Conservation (phyloP, 257 asterid genomes). For the Solanum corneliomulleri region DNA sequence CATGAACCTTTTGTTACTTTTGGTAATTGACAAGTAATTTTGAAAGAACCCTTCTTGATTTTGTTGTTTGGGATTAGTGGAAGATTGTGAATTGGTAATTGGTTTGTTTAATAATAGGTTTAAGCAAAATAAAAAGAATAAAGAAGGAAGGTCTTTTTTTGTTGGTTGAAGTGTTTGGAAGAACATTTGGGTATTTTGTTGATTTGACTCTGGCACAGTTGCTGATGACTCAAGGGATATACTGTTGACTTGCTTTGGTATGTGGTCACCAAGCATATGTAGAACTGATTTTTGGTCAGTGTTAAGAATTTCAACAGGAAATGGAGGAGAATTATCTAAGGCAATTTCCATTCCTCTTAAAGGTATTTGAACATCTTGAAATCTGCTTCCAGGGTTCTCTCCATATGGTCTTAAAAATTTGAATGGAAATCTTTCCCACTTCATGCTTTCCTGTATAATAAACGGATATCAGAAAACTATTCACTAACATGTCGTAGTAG, state of each 20-base stretch:
- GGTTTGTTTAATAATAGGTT: conserved; percentile 42
- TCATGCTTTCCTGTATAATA: conserved; percentile 51
- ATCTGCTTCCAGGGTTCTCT: conserved; percentile 34
- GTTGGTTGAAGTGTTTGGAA: conserved; percentile 35
- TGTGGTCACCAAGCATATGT: conserved; percentile 12
- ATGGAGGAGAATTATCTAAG: conserved; percentile 22
- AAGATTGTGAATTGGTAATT: not conserved
- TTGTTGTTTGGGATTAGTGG: conserved; percentile 5
- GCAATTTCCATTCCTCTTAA: conserved; percentile 72
- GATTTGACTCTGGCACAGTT: conserved; percentile 31
- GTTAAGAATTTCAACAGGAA: conserved; percentile 18
- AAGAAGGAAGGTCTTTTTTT: conserved; percentile 30
- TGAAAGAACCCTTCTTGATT: not conserved
- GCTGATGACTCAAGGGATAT: conserved; percentile 20
- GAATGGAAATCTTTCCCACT: conserved; percentile 56
- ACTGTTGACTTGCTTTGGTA: conserved; percentile 31
- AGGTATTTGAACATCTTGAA: conserved; percentile 43
- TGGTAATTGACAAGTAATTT: conserved; percentile 1
- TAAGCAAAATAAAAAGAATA: conserved; percentile 64
- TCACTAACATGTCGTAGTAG: not conserved
- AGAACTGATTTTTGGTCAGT: conserved; percentile 25
- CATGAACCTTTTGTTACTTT: conserved; percentile 32
- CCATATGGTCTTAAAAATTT: conserved; percentile 33
- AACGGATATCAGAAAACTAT: not conserved
- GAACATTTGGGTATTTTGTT: conserved; percentile 16